Evolutionary conservation across 2,329 filamentous ascomycete genomes (phyloP).

Genomic region (Neurospora sp.): DNA sequence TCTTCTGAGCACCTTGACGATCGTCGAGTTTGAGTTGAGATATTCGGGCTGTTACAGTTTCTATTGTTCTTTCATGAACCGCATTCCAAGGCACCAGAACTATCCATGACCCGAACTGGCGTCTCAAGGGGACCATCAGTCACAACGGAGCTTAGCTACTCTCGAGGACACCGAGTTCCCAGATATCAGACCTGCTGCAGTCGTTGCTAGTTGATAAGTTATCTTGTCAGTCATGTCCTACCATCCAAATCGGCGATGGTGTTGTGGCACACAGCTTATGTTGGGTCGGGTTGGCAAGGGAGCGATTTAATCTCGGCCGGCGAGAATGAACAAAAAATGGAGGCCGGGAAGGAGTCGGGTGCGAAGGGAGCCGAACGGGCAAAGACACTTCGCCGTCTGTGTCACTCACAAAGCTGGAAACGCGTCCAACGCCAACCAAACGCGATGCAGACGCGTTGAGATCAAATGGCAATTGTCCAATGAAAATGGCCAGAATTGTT

Average conservation of each 20-base stretch:
- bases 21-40: neutral
- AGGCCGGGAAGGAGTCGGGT: neutral
- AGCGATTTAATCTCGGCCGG: neutral
- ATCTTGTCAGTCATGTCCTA: neutral
- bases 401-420: constrained; percentile 1
- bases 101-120: neutral
- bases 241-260: neutral
- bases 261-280: neutral
- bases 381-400: neutral
- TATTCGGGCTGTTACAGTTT: neutral
- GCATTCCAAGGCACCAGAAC: neutral
- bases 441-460: constrained; percentile 13
- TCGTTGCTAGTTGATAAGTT: neutral
- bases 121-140: neutral
- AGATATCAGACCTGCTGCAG: neutral
- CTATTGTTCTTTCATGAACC: neutral
- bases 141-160: neutral
- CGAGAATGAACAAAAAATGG: neutral
- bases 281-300: neutral
- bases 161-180: neutral
- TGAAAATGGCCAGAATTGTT: neutral
- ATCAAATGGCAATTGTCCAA: constrained; percentile 15
- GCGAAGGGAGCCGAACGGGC: neutral
- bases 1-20: neutral
- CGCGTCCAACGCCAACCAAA: constrained; percentile 13